phyloP scores from a whole-genome alignment of 1,284 basidiomycete genomes.

The Boletus sp. region DNA sequence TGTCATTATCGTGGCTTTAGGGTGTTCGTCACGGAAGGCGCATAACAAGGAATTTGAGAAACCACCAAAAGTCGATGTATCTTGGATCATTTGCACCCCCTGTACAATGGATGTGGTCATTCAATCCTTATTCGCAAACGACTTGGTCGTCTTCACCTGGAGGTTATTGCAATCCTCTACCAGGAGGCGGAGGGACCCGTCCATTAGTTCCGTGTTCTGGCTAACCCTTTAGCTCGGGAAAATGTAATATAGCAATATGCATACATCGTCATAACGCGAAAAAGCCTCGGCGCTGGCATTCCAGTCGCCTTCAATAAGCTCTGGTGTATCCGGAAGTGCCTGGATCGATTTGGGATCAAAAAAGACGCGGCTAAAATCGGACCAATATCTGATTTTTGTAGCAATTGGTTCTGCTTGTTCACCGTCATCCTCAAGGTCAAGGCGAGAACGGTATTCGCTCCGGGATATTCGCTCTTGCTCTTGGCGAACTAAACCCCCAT shows the following conservation, averaged over 20 bases:
- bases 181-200: slow-evolving; percentile 58
- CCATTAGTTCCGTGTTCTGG: slow-evolving; percentile 58
- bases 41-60: slow-evolving; percentile 57
- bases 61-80: slow-evolving; percentile 58
- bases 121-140: slow-evolving; percentile 1
- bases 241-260: slow-evolving; percentile 6
- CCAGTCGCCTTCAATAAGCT: slow-evolving; percentile 55
- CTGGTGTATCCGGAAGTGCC: slow-evolving; percentile 52
- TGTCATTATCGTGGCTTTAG: slow-evolving; percentile 51
- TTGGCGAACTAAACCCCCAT: slow-evolving; percentile 46
- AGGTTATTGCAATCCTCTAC: slow-evolving; percentile 71
- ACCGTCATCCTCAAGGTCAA: slow-evolving; percentile 38
- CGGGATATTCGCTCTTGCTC: slow-evolving; percentile 49
- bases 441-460: slow-evolving; percentile 51
- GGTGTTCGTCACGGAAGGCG: slow-evolving; percentile 59
- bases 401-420: slow-evolving; percentile 21
- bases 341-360: slow-evolving; percentile 64
- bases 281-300: slow-evolving; percentile 49
- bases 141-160: slow-evolving; percentile 49
- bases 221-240: slow-evolving; percentile 9
- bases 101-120: slow-evolving; percentile 25
- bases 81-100: slow-evolving; percentile 67
- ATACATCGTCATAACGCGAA: slow-evolving; percentile 51
- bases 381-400: slow-evolving; percentile 63
- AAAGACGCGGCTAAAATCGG: slow-evolving; percentile 70